Base-by-base conservation (phyloP, 1,284 basidiomycete species). In the Apiotrichum siamense region DNA sequence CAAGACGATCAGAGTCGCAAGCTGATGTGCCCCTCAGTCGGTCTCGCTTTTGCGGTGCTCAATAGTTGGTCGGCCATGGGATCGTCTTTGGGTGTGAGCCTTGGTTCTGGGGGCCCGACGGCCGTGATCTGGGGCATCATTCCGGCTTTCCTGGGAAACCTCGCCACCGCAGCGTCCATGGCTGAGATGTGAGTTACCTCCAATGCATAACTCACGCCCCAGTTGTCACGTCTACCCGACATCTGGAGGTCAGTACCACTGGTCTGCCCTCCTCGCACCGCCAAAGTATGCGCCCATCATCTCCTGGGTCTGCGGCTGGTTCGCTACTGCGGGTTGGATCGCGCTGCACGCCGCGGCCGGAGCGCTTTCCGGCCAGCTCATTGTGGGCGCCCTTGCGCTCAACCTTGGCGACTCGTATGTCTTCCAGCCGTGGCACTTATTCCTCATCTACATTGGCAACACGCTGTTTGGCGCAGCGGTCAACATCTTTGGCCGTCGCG, bases 231-330 rank as follows among this genome's bases (percentile, higher is more conserved):
- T 52, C 26, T 47, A 42, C 37, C 48, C 50, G 31, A 44, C 39
- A 25, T 49, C 71, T 0, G 74, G 73, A 2, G 74, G 75, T 7
- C 75, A 75, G 44, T 74, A 75, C 47, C 72, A 76, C 50, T 75
- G 71, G 69, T 50, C 64, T 6, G 71, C 63, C 20, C 57, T 65
- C 21, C 62, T 75, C 1, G 47, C 69, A 6, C 37, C 37, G 20
- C 26, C 40, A 7, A 29, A 31, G 26, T 23, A 42, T 20, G 40
- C 40, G 9, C 40, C 40, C 10, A 9, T 26, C 4, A 42, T 42
- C 40, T 42, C 40, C 4, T 42, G 40, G 40, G 18, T 42, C 40
- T 42, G 40, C n/a, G 40, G 40, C 5, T 32, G 38, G 38, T 40
- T 40, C 24, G 38, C 38, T 7, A 35, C 33, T n/a, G 13, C 13